A percentile compares a stretch with the other conserved stretches of the same genome.
Conservation (phyloP, 2,329 filamentous ascomycete species). For the Cryphonectria carpinicola region DNA sequence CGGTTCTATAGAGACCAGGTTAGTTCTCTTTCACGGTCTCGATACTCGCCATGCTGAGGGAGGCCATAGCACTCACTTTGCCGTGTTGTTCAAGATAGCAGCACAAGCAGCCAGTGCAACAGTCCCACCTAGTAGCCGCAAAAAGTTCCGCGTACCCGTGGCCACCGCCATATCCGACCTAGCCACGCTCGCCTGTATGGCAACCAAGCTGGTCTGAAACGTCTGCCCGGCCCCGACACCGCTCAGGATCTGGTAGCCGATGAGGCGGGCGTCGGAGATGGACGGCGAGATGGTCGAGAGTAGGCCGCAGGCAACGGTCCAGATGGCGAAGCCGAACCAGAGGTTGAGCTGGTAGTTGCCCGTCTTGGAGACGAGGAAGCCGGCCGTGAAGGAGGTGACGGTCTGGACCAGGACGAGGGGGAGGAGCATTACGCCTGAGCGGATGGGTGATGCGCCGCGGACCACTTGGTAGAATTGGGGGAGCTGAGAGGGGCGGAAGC, state of each 20-base stretch:
- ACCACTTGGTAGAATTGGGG: slow-evolving; percentile 31
- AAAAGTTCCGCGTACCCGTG: slow-evolving; percentile 28
- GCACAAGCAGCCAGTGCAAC: slow-evolving; percentile 21
- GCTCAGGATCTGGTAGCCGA: slow-evolving; percentile 27
- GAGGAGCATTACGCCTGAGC: slow-evolving; percentile 25
- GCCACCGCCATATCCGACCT: slow-evolving; percentile 28
- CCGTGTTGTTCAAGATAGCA: slow-evolving; percentile 22
- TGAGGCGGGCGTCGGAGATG: slow-evolving; percentile 15
- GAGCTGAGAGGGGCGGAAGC: slow-evolving; percentile 5
- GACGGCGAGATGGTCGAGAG: slow-evolving; percentile 20
- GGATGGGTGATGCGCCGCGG: slow-evolving; percentile 27
- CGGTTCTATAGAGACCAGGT: background rate
- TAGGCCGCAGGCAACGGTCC: slow-evolving; percentile 26
- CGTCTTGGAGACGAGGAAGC: slow-evolving; percentile 25
- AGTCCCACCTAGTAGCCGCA: slow-evolving; percentile 24
- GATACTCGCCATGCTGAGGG: background rate
- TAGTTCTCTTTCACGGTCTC: background rate
- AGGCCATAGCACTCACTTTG: slow-evolving; percentile 1
- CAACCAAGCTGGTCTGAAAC: slow-evolving; percentile 28
- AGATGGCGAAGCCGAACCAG: slow-evolving; percentile 23
- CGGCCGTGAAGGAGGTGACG: slow-evolving; percentile 22
- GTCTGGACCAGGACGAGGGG: slow-evolving; percentile 29
- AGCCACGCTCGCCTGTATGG: slow-evolving; percentile 25
- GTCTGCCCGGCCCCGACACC: slow-evolving; percentile 26
- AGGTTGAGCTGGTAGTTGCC: slow-evolving; percentile 25